phyloP scores from a whole-genome alignment of 2,329 filamentous ascomycete genomes.

The Alternaria sp. region DNA sequence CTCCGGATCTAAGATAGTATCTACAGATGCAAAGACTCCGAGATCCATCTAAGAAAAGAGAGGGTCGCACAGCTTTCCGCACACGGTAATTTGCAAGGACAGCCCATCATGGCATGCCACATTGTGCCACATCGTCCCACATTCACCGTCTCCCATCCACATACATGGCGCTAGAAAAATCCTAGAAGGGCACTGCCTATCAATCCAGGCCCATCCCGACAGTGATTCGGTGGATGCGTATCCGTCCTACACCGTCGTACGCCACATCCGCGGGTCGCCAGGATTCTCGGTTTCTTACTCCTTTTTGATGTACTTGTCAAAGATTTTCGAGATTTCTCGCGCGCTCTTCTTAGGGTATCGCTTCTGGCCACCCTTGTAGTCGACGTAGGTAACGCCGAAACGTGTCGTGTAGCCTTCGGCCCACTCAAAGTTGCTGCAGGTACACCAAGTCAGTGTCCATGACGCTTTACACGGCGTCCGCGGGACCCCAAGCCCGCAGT shows the following conservation, averaged over 20 bases:
- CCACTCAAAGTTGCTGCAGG: conserved; percentile 79
- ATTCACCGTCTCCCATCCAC: background rate
- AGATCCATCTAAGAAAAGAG: background rate
- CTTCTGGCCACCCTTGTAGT: conserved; percentile 81
- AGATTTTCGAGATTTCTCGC: conserved; percentile 71
- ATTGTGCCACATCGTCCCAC: background rate
- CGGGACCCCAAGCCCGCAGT: background rate
- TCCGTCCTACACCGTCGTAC: conserved; percentile 13
- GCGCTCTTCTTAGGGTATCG: conserved; percentile 86
- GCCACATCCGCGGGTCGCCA: conserved; percentile 20
- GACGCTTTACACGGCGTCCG: background rate
- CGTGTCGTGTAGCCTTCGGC: conserved; percentile 89
- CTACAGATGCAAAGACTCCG: background rate
- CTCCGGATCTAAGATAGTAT: conserved; percentile 14
- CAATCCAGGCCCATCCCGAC: background rate
- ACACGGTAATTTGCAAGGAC: background rate
- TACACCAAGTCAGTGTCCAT: conserved; percentile 10
- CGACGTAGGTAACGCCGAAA: conserved; percentile 83
- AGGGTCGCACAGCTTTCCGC: conserved; percentile 4
- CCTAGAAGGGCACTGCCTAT: conserved; percentile 20
- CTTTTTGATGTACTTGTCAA: conserved; percentile 73
- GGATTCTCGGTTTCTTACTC: conserved; percentile 39
- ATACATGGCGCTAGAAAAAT: conserved; percentile 28
- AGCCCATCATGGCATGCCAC: conserved; percentile 1
- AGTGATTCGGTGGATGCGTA: conserved; percentile 11